phyloP scores from a whole-genome alignment of 139 green algal genomes.

The Parachlorella kessleri region DNA sequence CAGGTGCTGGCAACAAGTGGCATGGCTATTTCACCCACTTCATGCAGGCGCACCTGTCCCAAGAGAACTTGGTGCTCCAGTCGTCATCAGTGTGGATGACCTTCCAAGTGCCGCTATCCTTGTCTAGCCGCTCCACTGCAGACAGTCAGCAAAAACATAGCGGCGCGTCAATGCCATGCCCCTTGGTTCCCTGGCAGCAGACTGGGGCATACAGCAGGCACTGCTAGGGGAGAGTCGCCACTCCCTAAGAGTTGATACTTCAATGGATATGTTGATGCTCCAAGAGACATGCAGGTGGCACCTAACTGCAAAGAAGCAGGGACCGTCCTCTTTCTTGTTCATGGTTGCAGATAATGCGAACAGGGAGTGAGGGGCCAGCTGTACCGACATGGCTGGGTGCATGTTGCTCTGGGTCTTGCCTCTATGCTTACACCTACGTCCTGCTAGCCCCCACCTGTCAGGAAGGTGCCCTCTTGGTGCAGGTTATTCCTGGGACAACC shows the following conservation, averaged over 20 bases:
- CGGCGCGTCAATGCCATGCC: background rate
- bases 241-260: background rate
- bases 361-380: too few relatives aligned
- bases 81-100: slow-evolving; percentile 62
- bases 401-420: too few relatives aligned
- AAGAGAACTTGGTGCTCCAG: slow-evolving; percentile 70
- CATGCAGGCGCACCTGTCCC: slow-evolving; percentile 38
- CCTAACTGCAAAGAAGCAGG: background rate
- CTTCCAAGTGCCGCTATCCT: slow-evolving; percentile 40
- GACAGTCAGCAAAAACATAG: background rate
- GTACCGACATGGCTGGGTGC: too few relatives aligned
- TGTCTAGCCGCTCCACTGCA: slow-evolving; percentile 34
- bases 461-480: slow-evolving; percentile 64
- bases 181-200: background rate
- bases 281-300: background rate
- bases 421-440: too few relatives aligned
- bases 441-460: slow-evolving; percentile 77
- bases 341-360: too few relatives aligned
- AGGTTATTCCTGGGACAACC: slow-evolving; percentile 81
- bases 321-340: too few relatives aligned
- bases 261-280: background rate
- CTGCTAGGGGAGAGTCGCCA: background rate
- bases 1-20: too few relatives aligned
- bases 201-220: background rate
- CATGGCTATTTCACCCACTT: too few relatives aligned